Conservation (phyloP, 2,329 filamentous ascomycete genomes). For the Myriosclerotinia duriaeana region DNA sequence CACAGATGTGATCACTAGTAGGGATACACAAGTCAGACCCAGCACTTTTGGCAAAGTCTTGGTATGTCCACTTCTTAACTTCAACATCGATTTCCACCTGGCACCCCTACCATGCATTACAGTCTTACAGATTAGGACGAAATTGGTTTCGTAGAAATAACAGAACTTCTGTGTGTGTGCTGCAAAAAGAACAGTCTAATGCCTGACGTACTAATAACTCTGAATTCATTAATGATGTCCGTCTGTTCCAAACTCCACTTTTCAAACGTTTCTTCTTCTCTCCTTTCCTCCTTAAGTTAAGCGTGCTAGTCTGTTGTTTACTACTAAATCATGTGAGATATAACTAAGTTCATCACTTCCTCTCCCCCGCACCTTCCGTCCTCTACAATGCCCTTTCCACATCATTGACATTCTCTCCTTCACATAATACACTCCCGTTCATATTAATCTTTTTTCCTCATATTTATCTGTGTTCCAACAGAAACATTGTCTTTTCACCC, state of each 20-base stretch:
- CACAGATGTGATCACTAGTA: background rate
- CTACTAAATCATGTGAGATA: background rate
- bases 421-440: background rate
- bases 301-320: background rate
- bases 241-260: constrained; percentile 13
- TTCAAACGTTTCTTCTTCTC: constrained; percentile 1
- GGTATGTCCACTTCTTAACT: constrained; percentile 13
- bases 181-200: background rate
- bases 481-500: background rate
- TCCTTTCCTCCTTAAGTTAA: constrained; percentile 16
- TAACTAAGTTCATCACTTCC: constrained; percentile 5
- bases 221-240: constrained; percentile 4
- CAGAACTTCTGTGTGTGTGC: background rate
- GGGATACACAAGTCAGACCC: background rate
- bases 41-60: background rate
- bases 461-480: background rate
- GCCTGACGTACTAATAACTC: constrained; percentile 1
- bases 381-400: constrained; percentile 1
- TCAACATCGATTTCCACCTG: constrained; percentile 8
- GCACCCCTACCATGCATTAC: constrained; percentile 12
- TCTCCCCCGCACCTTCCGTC: constrained; percentile 16
- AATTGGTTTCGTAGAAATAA: background rate
- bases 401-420: background rate
- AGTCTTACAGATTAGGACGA: constrained; percentile 18
- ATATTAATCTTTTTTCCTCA: background rate